Conservation (phyloP, 192 early-diverging fungal species). For the Gryganskiella cystojenkinii region DNA sequence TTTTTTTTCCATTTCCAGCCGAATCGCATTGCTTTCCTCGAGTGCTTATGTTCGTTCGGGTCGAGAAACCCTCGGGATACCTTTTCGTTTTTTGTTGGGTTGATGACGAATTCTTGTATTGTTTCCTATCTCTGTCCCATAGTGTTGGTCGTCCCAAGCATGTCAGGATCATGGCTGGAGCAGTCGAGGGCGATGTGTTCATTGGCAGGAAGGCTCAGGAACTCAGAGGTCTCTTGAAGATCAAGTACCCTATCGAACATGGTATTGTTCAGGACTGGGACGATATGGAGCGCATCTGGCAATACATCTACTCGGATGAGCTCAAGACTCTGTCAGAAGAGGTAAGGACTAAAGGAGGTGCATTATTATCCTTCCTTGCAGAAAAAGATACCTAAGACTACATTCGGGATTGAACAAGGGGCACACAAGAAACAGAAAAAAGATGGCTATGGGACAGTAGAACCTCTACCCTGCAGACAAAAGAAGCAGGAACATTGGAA, state of each 20-base stretch:
- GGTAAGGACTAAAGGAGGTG: slow-evolving; percentile 56
- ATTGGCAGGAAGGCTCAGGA: slow-evolving; percentile 98
- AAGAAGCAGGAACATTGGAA: too few relatives aligned
- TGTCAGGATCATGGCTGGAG: slow-evolving; percentile 96
- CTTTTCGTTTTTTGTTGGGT: slow-evolving; percentile 2
- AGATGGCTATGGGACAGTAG: too few relatives aligned
- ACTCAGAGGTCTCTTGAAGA: slow-evolving; percentile 90
- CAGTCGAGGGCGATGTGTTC: slow-evolving; percentile 95
- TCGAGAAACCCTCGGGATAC: too few relatives aligned
- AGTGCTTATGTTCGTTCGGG: too few relatives aligned
- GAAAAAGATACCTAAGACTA: too few relatives aligned
- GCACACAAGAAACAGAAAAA: too few relatives aligned
- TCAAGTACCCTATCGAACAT: slow-evolving; percentile 97
- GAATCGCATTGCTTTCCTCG: neutral
- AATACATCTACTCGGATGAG: slow-evolving; percentile 96
- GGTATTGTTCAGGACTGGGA: slow-evolving; percentile 98
- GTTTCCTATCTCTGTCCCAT: neutral
- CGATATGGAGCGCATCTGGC: slow-evolving; percentile 99
- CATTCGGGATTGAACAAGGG: too few relatives aligned
- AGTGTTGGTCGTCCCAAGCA: slow-evolving; percentile 98
- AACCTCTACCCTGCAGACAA: too few relatives aligned
- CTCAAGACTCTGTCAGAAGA: slow-evolving; percentile 96
- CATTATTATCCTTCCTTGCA: too few relatives aligned
- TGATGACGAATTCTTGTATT: neutral
- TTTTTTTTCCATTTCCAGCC: slow-evolving; percentile 2